Evolutionary conservation across 176 grass and related monocot species (phyloP), one percentile per base, ranked within the genome.

Genomic region (Bonia amplexicaulis): DNA sequence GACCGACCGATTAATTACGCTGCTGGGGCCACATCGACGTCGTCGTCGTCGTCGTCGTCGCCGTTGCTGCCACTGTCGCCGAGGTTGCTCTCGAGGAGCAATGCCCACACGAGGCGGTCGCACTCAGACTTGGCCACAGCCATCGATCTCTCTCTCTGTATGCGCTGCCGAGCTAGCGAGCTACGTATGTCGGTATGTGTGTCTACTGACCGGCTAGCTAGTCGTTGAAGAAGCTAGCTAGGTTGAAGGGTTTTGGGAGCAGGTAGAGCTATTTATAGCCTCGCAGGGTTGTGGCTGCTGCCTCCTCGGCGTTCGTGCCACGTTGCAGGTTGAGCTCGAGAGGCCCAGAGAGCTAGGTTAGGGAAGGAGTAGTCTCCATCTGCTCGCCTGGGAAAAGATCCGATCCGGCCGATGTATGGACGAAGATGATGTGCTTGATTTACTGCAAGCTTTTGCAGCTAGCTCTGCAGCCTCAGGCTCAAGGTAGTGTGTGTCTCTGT

Each of bases 11-110:
- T 17, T 11, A 55, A 55, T 86, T 55, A 90, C 0, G 89, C 89
- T 1, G 84, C 89, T 2, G 84, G 89, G 39, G 89, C 89, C 52
- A 90, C 89, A 27, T 90, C 89, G 26, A 0, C 14, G 11, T 82
- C 83, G 7, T 90, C 88, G 0, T 90, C 83, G n/a, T 83, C 88
- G 22, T 90, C 88, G 16, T 66, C 88, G 35, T 85, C 83, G 15
- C 70, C 69, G 47, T 14, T 9, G 35, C 68, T 4, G 10, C 42
- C 20, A 12, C 65, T 6, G 55, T 39, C 39, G 14, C 46, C 22
- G 31, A 66, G 62, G n/a, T 78, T 26, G 19, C 9, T 65, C 71
- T 60, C 62, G 51, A 73, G 47, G 35, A 49, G 85, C 83, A 49
- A 40, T 23, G 79, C 48, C 47, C 78, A 87, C 40, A 68, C 61